phyloP scores from a whole-genome alignment of 73 alveolate genomes.

The Halteria grandinella region DNA sequence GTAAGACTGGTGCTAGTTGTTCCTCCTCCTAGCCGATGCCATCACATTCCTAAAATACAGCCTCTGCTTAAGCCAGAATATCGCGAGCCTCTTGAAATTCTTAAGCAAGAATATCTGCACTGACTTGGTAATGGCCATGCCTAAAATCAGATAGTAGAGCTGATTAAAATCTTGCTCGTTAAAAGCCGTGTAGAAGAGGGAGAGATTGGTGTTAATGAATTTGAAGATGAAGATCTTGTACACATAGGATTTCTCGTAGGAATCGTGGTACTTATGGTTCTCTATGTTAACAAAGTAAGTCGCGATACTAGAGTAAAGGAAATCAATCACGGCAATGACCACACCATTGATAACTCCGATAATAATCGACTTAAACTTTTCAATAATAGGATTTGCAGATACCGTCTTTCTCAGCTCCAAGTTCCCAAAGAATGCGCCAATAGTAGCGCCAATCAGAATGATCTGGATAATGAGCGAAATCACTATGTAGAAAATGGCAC shows the following conservation, averaged over 20 bases:
- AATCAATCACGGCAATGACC: conserved; percentile 31
- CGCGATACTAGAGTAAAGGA: conserved; percentile 30
- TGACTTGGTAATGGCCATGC: conserved; percentile 30
- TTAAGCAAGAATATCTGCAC: conserved; percentile 8
- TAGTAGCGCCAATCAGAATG: conserved; percentile 38
- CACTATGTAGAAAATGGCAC: background rate
- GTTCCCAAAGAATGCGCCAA: conserved; percentile 32
- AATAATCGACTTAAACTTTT: background rate
- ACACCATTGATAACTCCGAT: conserved; percentile 60
- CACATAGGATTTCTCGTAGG: conserved; percentile 47
- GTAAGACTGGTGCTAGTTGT: no score
- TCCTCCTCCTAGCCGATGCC: background rate
- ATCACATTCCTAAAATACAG: background rate
- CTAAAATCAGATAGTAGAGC: conserved; percentile 30
- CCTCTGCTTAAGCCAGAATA: conserved; percentile 1
- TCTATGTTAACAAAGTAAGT: conserved; percentile 26
- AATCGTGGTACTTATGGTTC: conserved; percentile 56
- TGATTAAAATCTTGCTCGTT: conserved; percentile 25
- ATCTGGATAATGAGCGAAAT: conserved; percentile 25
- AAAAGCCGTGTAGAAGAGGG: conserved; percentile 51
- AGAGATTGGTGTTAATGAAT: conserved; percentile 49
- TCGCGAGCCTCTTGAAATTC: background rate
- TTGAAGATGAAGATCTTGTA: conserved; percentile 45
- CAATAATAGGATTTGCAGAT: background rate
- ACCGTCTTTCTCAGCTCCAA: conserved; percentile 1